These are phyloP conservation scores for Artomyces pyxidatus DNA, from an alignment of 768 basidiomycete species.

Conservation along the genomic window DNA sequence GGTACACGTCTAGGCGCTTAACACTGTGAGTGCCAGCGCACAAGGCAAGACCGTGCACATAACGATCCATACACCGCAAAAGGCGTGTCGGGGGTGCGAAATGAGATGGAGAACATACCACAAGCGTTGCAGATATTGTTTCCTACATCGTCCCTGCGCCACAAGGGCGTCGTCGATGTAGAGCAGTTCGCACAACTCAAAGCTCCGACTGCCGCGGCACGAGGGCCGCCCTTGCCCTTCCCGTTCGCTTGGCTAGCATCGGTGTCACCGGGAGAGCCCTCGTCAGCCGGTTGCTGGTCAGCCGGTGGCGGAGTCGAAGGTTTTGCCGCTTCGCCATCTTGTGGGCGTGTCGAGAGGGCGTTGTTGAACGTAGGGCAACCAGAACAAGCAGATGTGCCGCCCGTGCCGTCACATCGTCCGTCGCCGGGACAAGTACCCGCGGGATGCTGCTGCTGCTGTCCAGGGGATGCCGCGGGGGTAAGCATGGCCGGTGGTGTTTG, in stretches of 20 bases:
- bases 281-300: constrained; percentile 4
- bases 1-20: constrained; percentile 6
- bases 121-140: constrained; percentile 95
- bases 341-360: constrained; percentile 39
- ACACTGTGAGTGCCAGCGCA: constrained; percentile 14
- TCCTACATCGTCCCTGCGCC: constrained; percentile 84
- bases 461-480: constrained; percentile 25
- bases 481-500: constrained; percentile 27
- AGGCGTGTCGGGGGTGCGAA: constrained; percentile 18
- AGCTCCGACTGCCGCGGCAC: constrained; percentile 50
- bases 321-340: constrained; percentile 24
- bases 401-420: constrained; percentile 95
- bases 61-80: constrained; percentile 17
- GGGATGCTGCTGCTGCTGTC: constrained; percentile 18
- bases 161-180: constrained; percentile 83
- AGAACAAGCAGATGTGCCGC: constrained; percentile 85
- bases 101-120: constrained; percentile 46
- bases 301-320: constrained; percentile 20
- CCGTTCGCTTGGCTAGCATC: constrained; percentile 10
- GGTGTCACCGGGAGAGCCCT: constrained; percentile 8
- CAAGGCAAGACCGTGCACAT: constrained; percentile 6
- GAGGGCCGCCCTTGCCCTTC: constrained; percentile 15
- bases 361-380: constrained; percentile 99
- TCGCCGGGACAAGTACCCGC: constrained; percentile 94
- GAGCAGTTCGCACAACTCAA: constrained; percentile 84